Conservation (phyloP, 176 grass and related monocot species). For the Phoenix dactylifera region DNA sequence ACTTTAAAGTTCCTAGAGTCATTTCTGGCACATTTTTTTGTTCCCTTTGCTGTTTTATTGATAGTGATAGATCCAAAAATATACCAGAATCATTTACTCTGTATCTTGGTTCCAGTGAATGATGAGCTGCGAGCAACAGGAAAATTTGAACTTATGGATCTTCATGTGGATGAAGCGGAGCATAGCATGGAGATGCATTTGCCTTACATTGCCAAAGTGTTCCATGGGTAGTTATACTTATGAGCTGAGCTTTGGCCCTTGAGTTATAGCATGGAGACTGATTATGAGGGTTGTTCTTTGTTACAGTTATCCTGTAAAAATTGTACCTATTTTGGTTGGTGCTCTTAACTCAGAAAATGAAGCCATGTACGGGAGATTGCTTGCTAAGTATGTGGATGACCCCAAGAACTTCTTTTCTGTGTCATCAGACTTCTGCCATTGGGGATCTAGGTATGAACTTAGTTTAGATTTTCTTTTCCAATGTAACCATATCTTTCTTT, state of each 20-base stretch:
- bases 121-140: constrained; percentile 65
- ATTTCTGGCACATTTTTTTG: too few species aligned
- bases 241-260: background rate
- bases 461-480: too few species aligned
- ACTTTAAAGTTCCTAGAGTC: too few species aligned
- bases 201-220: constrained; percentile 93
- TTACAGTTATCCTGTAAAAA: constrained; percentile 65
- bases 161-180: constrained; percentile 97
- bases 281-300: constrained; percentile 1
- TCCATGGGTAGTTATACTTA: constrained; percentile 57
- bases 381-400: constrained; percentile 81
- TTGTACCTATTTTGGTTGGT: constrained; percentile 90
- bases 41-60: too few species aligned
- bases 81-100: background rate
- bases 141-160: constrained; percentile 94
- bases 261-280: constrained; percentile 5
- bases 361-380: constrained; percentile 73
- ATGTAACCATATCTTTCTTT: too few species aligned
- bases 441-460: constrained; percentile 66
- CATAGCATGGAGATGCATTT: constrained; percentile 99
- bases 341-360: constrained; percentile 69
- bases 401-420: constrained; percentile 89
- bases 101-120: constrained; percentile 45
- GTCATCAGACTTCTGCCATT: constrained; percentile 95
- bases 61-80: too few species aligned